Conservation (phyloP, 1,284 basidiomycete genomes). For the Tilletia caries region DNA sequence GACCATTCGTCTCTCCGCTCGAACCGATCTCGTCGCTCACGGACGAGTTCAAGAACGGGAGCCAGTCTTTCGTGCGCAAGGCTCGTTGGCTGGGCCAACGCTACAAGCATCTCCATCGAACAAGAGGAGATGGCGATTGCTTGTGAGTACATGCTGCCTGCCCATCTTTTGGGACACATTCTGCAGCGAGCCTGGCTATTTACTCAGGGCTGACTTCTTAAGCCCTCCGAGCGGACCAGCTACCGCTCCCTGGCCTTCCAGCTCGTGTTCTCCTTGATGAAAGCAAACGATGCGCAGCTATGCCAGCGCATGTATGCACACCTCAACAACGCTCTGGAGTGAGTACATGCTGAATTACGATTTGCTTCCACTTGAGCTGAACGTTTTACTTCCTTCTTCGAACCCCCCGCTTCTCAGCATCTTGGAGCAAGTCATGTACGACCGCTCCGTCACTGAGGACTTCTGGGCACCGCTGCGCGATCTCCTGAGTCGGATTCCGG, state of each 20-base stretch:
- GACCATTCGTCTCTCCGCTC: conserved; percentile 30
- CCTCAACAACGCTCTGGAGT: conserved; percentile 20
- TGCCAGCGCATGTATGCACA: conserved; percentile 35
- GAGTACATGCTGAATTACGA: background rate
- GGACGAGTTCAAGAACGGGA: conserved; percentile 29
- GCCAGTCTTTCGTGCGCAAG: conserved; percentile 31
- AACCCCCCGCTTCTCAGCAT: conserved; percentile 12
- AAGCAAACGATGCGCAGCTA: conserved; percentile 33
- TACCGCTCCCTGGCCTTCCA: conserved; percentile 47
- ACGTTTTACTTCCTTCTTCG: background rate
- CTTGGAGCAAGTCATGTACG: conserved; percentile 38
- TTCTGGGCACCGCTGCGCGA: conserved; percentile 41
- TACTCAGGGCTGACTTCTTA: background rate
- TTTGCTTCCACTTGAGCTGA: too few species aligned
- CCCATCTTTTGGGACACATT: background rate
- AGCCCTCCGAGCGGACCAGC: background rate
- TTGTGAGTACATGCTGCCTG: conserved; percentile 20
- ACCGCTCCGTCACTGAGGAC: conserved; percentile 32
- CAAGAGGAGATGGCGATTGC: conserved; percentile 48
- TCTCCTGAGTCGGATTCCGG: conserved; percentile 31
- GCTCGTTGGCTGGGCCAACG: conserved; percentile 36
- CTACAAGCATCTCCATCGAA: conserved; percentile 24
- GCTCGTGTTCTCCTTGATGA: conserved; percentile 35
- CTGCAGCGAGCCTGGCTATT: background rate
- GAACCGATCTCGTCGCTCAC: conserved; percentile 35